Evolutionary conservation across 176 grass and related monocot species (phyloP).

Genomic region (Saccharum officinarum): DNA sequence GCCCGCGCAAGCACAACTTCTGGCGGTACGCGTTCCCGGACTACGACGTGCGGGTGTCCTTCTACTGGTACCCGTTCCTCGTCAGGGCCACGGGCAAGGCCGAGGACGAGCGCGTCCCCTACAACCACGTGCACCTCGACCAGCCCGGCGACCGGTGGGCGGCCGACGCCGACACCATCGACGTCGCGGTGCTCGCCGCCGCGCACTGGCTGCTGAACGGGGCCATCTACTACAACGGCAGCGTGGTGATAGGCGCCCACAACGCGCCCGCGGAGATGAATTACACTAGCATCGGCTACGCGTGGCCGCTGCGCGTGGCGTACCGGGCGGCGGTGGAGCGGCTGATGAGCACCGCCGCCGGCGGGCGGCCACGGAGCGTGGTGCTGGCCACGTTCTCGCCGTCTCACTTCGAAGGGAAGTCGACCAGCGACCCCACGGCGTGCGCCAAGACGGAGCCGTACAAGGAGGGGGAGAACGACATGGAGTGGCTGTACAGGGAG

Average conservation of each 20-base stretch:
- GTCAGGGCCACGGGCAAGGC: constrained; percentile 23
- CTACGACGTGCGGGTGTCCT: constrained; percentile 45
- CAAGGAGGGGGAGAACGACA: constrained; percentile 54
- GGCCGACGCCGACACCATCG: constrained; percentile 36
- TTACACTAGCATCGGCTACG: constrained; percentile 35
- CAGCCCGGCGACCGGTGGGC: constrained; percentile 27
- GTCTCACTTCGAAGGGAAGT: constrained; percentile 56
- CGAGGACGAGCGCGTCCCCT: background rate
- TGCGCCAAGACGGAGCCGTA: constrained; percentile 55
- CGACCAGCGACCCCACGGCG: constrained; percentile 37
- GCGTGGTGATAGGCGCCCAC: constrained; percentile 44
- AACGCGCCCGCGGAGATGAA: too few relatives aligned
- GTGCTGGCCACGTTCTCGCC: constrained; percentile 63
- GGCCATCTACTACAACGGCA: constrained; percentile 37
- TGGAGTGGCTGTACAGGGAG: constrained; percentile 37
- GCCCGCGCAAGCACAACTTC: background rate
- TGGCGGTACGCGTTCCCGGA: constrained; percentile 29
- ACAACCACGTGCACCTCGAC: constrained; percentile 42
- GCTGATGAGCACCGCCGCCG: background rate
- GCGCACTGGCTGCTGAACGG: constrained; percentile 68
- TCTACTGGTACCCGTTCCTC: constrained; percentile 55
- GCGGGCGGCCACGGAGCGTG: background rate
- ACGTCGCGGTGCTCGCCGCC: constrained; percentile 42
- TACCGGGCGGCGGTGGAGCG: constrained; percentile 16
- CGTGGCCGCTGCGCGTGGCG: constrained; percentile 30